A percentile compares a stretch with the other conserved stretches of the same genome.
These are phyloP conservation scores for Saprolegnia parasitica DNA, from an alignment of 352 stramenopile genomes.

Conservation along the genomic window DNA sequence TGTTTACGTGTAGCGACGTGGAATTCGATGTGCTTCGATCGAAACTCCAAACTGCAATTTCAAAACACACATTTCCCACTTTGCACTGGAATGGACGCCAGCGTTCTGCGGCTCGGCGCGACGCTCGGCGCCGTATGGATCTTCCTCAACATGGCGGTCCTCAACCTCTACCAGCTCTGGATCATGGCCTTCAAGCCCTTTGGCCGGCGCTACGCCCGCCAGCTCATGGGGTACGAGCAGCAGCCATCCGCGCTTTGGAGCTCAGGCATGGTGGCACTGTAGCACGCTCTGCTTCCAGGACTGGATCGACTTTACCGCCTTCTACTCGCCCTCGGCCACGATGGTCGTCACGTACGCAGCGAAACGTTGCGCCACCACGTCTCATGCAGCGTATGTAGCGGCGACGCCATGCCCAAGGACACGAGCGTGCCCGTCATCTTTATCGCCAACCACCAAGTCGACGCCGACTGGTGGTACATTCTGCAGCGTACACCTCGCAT, in stretches of 20 bases:
- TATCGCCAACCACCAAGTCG: slow-evolving; percentile 46
- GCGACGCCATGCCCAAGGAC: slow-evolving; percentile 42
- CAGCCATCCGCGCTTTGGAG: background rate
- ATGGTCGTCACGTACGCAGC: slow-evolving; percentile 17
- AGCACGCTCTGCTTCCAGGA: slow-evolving; percentile 13
- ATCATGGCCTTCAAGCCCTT: slow-evolving; percentile 2
- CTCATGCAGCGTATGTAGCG: slow-evolving; percentile 30
- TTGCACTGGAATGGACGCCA: background rate
- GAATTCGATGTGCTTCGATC: background rate
- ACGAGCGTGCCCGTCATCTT: slow-evolving; percentile 41
- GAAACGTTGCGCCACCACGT: background rate
- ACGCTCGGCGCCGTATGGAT: background rate
- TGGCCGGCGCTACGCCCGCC: background rate
- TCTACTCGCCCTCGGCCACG: background rate
- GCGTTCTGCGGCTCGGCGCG: background rate
- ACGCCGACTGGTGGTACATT: slow-evolving; percentile 55
- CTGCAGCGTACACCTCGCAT: slow-evolving; percentile 29
- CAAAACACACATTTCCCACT: background rate
- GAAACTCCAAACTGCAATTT: background rate
- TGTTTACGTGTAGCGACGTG: slow-evolving; percentile 3
- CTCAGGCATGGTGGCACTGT: background rate
- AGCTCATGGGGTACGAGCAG: slow-evolving; percentile 11
- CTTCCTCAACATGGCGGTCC: slow-evolving; percentile 11
- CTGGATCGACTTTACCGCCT: slow-evolving; percentile 13
- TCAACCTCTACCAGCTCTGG: slow-evolving; percentile 13